Evolutionary conservation across 495 filamentous ascomycete species (phyloP).

Genomic region (Thermothielavioides terrestris): DNA sequence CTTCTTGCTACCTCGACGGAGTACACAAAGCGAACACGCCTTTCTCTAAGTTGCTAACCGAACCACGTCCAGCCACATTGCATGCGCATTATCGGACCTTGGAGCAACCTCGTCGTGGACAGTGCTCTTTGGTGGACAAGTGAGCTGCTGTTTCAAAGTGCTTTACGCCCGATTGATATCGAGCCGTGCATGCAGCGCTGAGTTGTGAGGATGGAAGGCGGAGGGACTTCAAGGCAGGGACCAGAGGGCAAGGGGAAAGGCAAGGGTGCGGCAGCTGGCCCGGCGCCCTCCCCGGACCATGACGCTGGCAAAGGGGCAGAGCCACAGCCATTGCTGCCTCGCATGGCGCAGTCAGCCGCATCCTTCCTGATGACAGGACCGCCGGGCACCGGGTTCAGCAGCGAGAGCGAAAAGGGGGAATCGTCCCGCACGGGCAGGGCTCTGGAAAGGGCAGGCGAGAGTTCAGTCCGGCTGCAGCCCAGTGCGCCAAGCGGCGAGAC

Average conservation of each 20-base stretch:
- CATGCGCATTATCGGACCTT: too few species aligned
- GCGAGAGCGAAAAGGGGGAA: slow-evolving; percentile 17
- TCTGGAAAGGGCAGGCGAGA: slow-evolving; percentile 15
- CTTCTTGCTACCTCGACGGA: too few species aligned
- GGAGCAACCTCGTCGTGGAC: too few species aligned
- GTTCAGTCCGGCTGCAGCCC: slow-evolving; percentile 32
- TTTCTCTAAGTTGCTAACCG: too few species aligned
- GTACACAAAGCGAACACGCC: too few species aligned
- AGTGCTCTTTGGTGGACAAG: too few species aligned
- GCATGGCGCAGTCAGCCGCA: slow-evolving; percentile 21
- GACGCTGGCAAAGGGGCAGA: neutral
- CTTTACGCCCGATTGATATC: too few species aligned
- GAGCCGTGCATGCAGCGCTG: neutral
- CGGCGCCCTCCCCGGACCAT: neutral
- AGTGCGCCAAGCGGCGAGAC: slow-evolving; percentile 46
- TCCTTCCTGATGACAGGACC: slow-evolving; percentile 17
- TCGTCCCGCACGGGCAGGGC: slow-evolving; percentile 9
- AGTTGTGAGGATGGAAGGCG: slow-evolving; percentile 1
- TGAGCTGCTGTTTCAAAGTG: too few species aligned
- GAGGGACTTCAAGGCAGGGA: neutral
- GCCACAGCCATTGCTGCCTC: slow-evolving; percentile 7
- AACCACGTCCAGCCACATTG: too few species aligned
- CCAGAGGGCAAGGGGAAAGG: slow-evolving; percentile 14
- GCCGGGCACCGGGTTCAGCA: slow-evolving; percentile 1
- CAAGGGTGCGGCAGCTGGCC: neutral